phyloP scores from a whole-genome alignment of 2,329 filamentous ascomycete species.

The Aspergillus aculeatus region DNA sequence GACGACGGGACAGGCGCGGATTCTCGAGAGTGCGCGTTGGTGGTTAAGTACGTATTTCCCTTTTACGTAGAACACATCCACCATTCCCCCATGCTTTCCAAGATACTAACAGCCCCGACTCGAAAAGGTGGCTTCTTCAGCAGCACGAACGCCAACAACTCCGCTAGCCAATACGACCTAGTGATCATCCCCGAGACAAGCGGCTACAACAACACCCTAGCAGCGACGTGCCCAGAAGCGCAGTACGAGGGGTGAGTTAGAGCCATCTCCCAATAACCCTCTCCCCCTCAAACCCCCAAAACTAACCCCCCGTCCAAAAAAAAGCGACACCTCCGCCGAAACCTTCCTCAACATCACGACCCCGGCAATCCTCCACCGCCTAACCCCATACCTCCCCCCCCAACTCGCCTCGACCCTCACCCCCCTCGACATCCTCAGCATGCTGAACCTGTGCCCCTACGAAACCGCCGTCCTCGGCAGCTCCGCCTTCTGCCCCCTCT shows the following conservation, averaged over 20 bases:
- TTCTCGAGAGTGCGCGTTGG: slow-evolving; percentile 50
- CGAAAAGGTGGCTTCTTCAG: slow-evolving; percentile 31
- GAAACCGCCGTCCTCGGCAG: slow-evolving; percentile 52
- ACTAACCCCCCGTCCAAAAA: slow-evolving; percentile 5
- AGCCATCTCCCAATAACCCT: too few species aligned
- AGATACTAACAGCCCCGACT: too few species aligned
- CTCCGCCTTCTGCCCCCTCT: slow-evolving; percentile 54
- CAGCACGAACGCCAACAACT: slow-evolving; percentile 25
- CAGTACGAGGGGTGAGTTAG: slow-evolving; percentile 16
- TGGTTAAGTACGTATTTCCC: slow-evolving; percentile 44
- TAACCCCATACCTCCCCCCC: slow-evolving; percentile 49
- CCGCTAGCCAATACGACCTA: slow-evolving; percentile 35
- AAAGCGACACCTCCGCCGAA: slow-evolving; percentile 29
- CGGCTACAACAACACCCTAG: slow-evolving; percentile 52
- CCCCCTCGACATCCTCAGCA: slow-evolving; percentile 52
- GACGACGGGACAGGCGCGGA: slow-evolving; percentile 56
- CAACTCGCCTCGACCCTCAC: slow-evolving; percentile 51
- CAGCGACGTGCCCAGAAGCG: slow-evolving; percentile 35
- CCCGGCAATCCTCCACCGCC: slow-evolving; percentile 43
- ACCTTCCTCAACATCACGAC: slow-evolving; percentile 50
- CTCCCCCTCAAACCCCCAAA: background rate
- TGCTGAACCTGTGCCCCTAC: slow-evolving; percentile 56
- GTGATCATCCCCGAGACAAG: slow-evolving; percentile 53
- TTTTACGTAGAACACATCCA: too few species aligned
- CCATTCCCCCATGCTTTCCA: too few species aligned